Conservation (phyloP, 371 early-diverging fungal species). For the Mucor sp. region DNA sequence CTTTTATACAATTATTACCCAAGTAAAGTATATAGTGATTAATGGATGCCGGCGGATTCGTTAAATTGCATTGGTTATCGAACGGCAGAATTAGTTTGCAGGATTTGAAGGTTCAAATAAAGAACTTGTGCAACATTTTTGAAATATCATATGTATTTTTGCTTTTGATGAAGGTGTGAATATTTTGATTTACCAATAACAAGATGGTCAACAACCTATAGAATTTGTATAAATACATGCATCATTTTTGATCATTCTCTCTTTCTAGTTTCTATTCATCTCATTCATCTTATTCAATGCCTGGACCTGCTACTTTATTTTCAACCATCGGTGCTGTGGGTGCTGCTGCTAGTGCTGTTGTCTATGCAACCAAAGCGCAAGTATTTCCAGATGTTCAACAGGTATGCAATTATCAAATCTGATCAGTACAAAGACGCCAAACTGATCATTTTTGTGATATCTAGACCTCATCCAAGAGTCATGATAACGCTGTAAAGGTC, state of each 20-base stretch:
- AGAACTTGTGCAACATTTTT: background rate
- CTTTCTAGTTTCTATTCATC: background rate
- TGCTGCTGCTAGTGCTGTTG: background rate
- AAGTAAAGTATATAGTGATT: no score
- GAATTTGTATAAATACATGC: background rate
- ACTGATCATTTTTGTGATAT: background rate
- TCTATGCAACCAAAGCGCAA: background rate
- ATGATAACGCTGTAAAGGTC: background rate
- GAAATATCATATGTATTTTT: background rate
- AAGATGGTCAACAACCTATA: background rate
- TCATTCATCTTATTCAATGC: background rate
- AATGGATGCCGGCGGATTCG: no score
- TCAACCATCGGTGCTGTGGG: conserved; percentile 1
- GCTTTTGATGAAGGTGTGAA: background rate
- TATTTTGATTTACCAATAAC: background rate
- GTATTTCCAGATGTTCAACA: background rate
- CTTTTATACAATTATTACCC: no score
- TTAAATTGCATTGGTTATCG: no score
- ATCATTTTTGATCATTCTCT: background rate
- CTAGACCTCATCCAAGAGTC: background rate
- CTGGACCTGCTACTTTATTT: background rate
- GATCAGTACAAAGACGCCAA: background rate
- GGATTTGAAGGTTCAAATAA: no score
- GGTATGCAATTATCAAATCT: background rate
- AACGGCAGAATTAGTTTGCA: no score